phyloP scores from a whole-genome alignment of 257 asterid species.

The Anisodus tanguticus region DNA sequence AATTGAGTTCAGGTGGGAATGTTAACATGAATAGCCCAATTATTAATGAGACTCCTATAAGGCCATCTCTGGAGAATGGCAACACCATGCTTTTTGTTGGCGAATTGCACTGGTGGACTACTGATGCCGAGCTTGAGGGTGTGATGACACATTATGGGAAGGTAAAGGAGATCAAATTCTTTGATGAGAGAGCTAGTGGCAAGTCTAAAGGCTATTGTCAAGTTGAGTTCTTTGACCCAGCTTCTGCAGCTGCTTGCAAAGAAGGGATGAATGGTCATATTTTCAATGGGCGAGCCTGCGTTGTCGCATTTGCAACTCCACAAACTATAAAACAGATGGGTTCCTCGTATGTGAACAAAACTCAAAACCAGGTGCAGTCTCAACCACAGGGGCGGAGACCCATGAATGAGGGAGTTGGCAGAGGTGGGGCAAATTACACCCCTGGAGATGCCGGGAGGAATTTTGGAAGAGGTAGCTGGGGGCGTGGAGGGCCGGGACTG shows the following conservation, averaged over 20 bases:
- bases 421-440: slow-evolving; percentile 69
- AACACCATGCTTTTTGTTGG: slow-evolving; percentile 62
- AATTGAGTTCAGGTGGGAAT: slow-evolving; percentile 45
- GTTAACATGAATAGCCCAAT: slow-evolving; percentile 49
- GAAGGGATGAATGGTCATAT: slow-evolving; percentile 56
- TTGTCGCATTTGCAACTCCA: slow-evolving; percentile 58
- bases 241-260: slow-evolving; percentile 59
- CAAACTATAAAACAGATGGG: slow-evolving; percentile 58
- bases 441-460: slow-evolving; percentile 59
- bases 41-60: slow-evolving; percentile 54
- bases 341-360: slow-evolving; percentile 48
- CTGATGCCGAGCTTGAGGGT: slow-evolving; percentile 61
- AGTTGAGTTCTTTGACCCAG: slow-evolving; percentile 56
- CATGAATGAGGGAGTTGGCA: slow-evolving; percentile 57
- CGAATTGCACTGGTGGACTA: slow-evolving; percentile 70
- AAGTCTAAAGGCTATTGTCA: slow-evolving; percentile 68
- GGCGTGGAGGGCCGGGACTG: slow-evolving; percentile 66
- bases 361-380: slow-evolving; percentile 50
- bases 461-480: slow-evolving; percentile 58
- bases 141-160: slow-evolving; percentile 51
- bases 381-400: slow-evolving; percentile 70
- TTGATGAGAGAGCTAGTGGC: slow-evolving; percentile 68
- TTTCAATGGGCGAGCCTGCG: slow-evolving; percentile 62
- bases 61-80: slow-evolving; percentile 69
- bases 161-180: slow-evolving; percentile 61